Evolutionary conservation across 2,329 filamentous ascomycete species (phyloP).

Genomic region (Fusarium xylarioides): DNA sequence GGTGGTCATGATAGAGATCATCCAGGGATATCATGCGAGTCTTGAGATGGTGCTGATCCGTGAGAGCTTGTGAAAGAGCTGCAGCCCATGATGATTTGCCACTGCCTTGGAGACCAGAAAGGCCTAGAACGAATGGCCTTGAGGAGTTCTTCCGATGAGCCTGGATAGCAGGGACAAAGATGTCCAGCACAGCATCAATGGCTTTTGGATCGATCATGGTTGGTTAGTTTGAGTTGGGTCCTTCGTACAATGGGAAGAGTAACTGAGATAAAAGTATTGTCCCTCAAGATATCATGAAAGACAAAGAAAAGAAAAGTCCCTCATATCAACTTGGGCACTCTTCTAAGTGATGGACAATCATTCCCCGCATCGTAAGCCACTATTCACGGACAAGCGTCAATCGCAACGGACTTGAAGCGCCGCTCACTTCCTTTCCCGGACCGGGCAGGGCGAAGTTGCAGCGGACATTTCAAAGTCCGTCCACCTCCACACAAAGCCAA

Average conservation of each 20-base stretch:
- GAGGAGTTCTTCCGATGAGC: conserved; percentile 14
- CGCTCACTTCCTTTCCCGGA: background rate
- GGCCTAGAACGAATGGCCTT: conserved; percentile 32
- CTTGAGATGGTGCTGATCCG: conserved; percentile 23
- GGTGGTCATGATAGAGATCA: conserved; percentile 34
- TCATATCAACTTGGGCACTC: background rate
- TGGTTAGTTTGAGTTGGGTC: too few relatives aligned
- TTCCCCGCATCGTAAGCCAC: conserved; percentile 19
- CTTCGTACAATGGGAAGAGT: too few relatives aligned
- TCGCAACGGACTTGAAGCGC: conserved; percentile 1
- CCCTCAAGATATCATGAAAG: background rate
- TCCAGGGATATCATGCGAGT: conserved; percentile 33
- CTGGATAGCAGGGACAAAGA: conserved; percentile 29
- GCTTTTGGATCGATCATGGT: conserved; percentile 37
- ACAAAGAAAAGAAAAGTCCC: background rate
- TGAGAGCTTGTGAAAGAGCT: conserved; percentile 28
- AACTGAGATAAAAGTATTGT: background rate
- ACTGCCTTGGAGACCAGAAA: conserved; percentile 40
- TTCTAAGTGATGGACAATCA: background rate
- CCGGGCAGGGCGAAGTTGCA: background rate
- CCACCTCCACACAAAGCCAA: conserved; percentile 11
- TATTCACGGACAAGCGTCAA: background rate
- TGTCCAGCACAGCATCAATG: conserved; percentile 27
- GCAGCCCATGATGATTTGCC: conserved; percentile 42
- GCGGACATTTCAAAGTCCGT: conserved; percentile 28